Percentiles rank a stretch among this genome's conserved stretches.
Evolutionary conservation across 2,329 filamentous ascomycete genomes (phyloP).

Genomic region (Botrytis galanthina): DNA sequence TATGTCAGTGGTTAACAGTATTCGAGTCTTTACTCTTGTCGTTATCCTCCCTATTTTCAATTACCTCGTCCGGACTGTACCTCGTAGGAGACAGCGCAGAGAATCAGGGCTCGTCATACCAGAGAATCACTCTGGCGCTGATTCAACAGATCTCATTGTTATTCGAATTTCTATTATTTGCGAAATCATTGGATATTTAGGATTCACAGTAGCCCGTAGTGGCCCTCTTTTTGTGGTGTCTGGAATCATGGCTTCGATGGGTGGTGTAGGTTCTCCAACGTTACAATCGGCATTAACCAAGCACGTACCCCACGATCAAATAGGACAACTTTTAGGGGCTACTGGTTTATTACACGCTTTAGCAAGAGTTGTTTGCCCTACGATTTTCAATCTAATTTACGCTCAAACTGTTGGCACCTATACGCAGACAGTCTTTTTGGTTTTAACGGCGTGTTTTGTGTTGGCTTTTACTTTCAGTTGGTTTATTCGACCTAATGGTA

Average conservation of each 20-base stretch:
- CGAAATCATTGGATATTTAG: constrained; percentile 72
- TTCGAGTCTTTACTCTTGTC: constrained; percentile 73
- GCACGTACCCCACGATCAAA: constrained; percentile 77
- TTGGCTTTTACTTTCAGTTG: constrained; percentile 65
- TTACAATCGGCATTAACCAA: constrained; percentile 84
- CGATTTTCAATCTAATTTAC: constrained; percentile 84
- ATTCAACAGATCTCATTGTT: constrained; percentile 72
- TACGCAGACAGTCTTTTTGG: constrained; percentile 80
- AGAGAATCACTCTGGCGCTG: constrained; percentile 56
- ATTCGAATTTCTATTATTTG: constrained; percentile 73
- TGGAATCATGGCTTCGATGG: constrained; percentile 71
- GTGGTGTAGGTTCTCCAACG: constrained; percentile 82
- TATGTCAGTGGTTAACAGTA: constrained; percentile 72
- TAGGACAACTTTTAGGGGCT: constrained; percentile 86
- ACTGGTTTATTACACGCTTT: constrained; percentile 83
- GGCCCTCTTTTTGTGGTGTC: constrained; percentile 66
- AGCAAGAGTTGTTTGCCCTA: constrained; percentile 73
- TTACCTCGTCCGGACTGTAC: constrained; percentile 61
- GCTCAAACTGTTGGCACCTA: constrained; percentile 74
- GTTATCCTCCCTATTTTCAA: constrained; percentile 74
- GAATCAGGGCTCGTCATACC: constrained; percentile 62
- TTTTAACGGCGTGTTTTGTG: constrained; percentile 65
- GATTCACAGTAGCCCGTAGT: constrained; percentile 66
- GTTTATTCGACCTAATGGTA: constrained; percentile 72
- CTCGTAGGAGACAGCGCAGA: constrained; percentile 31